phyloP scores from a whole-genome alignment of 352 stramenopile species.

The Phytopythium helicoides region DNA sequence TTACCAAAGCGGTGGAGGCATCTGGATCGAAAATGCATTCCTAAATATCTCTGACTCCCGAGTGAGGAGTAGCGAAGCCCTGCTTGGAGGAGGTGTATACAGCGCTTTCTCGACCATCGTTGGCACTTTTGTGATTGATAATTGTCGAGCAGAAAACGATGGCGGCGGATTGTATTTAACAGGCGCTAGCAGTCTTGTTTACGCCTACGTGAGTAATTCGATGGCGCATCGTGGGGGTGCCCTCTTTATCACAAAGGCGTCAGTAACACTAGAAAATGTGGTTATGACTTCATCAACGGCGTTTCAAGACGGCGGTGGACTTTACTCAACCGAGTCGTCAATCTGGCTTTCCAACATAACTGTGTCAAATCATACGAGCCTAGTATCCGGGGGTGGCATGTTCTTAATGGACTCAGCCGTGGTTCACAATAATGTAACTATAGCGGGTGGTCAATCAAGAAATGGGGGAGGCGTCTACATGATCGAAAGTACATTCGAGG shows the following conservation, averaged over 20 bases:
- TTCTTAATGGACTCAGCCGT: background rate
- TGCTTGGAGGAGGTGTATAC: slow-evolving; percentile 17
- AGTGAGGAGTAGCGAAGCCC: slow-evolving; percentile 4
- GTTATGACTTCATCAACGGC: slow-evolving; percentile 9
- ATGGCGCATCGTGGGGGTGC: slow-evolving; percentile 28
- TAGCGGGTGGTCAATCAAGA: background rate
- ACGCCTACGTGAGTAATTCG: slow-evolving; percentile 7
- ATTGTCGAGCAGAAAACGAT: slow-evolving; percentile 6
- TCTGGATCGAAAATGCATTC: slow-evolving; percentile 16
- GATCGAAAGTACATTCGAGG: too few relatives aligned
- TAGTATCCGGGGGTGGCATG: slow-evolving; percentile 19
- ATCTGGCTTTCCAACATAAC: too few relatives aligned
- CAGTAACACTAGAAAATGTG: slow-evolving; percentile 6
- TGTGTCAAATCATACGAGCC: too few relatives aligned
- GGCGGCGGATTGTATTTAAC: slow-evolving; percentile 23
- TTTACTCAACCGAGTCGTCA: too few relatives aligned
- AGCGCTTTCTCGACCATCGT: slow-evolving; percentile 10
- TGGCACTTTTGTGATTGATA: slow-evolving; percentile 13
- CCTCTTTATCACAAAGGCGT: slow-evolving; percentile 14
- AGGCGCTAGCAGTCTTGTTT: slow-evolving; percentile 7
- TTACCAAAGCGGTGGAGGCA: slow-evolving; percentile 16
- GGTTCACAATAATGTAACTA: background rate
- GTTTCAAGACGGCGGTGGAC: background rate
- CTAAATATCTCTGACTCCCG: slow-evolving; percentile 8
- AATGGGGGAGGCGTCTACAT: background rate